These are phyloP conservation scores for Tetracentron sinense DNA, from an alignment of 164 flowering plant genomes.

Conservation along the genomic window DNA sequence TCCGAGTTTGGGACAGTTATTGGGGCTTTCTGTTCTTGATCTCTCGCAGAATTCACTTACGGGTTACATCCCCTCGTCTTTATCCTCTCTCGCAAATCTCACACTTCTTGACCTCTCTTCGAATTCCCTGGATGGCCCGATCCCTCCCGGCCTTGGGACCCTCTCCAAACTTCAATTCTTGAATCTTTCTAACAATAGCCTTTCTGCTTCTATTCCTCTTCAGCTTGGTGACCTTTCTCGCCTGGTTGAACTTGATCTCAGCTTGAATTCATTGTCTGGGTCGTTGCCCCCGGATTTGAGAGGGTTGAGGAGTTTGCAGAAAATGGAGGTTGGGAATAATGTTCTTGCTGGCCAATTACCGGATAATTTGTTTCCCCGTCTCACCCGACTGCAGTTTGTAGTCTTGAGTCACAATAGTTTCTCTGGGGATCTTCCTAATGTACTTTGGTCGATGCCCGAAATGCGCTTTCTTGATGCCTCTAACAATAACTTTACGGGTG, in stretches of 20 bases:
- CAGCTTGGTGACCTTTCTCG: conserved; percentile 46
- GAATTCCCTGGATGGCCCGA: conserved; percentile 44
- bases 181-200: conserved; percentile 52
- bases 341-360: conserved; percentile 40
- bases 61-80: conserved; percentile 35
- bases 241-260: conserved; percentile 59
- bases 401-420: conserved; percentile 42
- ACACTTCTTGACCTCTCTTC: conserved; percentile 33
- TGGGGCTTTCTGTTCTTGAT: conserved; percentile 27
- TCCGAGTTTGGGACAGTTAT: conserved; percentile 19
- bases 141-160: conserved; percentile 39
- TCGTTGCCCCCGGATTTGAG: conserved; percentile 43
- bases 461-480: conserved; percentile 56
- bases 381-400: conserved; percentile 33
- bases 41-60: conserved; percentile 35
- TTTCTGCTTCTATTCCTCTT: conserved; percentile 44
- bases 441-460: conserved; percentile 38
- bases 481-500: conserved; percentile 56
- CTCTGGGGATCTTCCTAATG: conserved; percentile 41
- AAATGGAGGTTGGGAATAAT: conserved; percentile 35
- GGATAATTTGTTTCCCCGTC: conserved; percentile 33
- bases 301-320: conserved; percentile 46
- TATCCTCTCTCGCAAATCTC: conserved; percentile 26
- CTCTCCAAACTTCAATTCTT: conserved; percentile 33
- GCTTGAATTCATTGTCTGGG: conserved; percentile 58